Conservation (phyloP, 2,329 filamentous ascomycete species). For the Ophiostoma sp. region DNA sequence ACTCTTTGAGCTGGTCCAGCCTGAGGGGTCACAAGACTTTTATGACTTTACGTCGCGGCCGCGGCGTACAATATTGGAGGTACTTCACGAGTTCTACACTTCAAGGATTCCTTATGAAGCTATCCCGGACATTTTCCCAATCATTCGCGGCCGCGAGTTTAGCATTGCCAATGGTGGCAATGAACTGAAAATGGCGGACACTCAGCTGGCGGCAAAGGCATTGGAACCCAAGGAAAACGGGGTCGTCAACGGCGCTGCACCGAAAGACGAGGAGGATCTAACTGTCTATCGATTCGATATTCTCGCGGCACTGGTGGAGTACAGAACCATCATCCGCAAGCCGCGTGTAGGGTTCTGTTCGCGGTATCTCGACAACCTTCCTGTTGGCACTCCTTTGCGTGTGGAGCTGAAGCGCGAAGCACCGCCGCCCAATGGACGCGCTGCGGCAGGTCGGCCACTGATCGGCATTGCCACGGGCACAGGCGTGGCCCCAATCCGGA, state of each 20-base stretch:
- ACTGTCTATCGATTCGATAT: constrained; percentile 52
- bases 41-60: constrained; percentile 94
- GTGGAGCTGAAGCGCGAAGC: constrained; percentile 54
- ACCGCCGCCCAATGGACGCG: constrained; percentile 40
- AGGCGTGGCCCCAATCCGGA: constrained; percentile 76
- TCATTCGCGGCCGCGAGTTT: constrained; percentile 84
- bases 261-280: neutral
- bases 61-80: constrained; percentile 83
- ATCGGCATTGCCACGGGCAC: constrained; percentile 81
- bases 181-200: neutral
- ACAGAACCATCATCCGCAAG: constrained; percentile 78
- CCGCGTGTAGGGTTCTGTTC: constrained; percentile 86
- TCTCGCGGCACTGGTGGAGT: constrained; percentile 82
- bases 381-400: constrained; percentile 50
- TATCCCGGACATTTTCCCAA: constrained; percentile 67
- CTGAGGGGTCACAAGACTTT: constrained; percentile 79
- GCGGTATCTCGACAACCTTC: constrained; percentile 68
- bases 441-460: constrained; percentile 48
- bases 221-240: neutral
- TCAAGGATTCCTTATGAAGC: constrained; percentile 75
- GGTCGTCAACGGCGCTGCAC: neutral
- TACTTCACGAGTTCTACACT: constrained; percentile 81
- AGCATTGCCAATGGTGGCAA: constrained; percentile 65
- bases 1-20: constrained; percentile 74
- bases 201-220: neutral